phyloP scores from a whole-genome alignment of 768 basidiomycete genomes.

The Lactifluus hygrophoroides region DNA sequence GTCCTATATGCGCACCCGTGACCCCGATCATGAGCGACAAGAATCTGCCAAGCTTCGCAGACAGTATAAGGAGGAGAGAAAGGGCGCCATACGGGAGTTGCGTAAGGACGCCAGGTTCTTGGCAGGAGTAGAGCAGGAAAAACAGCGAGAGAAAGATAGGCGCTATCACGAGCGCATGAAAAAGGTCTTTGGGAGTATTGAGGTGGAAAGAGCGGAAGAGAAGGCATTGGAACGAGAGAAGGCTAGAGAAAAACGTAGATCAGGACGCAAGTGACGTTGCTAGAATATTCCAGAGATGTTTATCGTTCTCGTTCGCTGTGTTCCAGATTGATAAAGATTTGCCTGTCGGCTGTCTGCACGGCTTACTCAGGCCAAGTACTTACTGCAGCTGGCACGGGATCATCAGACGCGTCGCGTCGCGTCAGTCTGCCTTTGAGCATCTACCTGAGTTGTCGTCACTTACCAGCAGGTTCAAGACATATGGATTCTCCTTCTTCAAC shows the following conservation, averaged over 20 bases:
- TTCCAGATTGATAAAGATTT: too few relatives aligned
- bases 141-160: slow-evolving; percentile 77
- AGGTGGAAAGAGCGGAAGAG: slow-evolving; percentile 89
- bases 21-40: slow-evolving; percentile 89
- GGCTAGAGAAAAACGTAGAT: slow-evolving; percentile 61
- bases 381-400: too few relatives aligned
- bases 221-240: slow-evolving; percentile 87
- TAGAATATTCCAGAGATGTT: background rate
- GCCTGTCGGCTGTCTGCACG: background rate
- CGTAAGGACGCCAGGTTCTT: slow-evolving; percentile 94
- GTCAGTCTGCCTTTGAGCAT: slow-evolving; percentile 3
- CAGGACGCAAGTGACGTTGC: slow-evolving; percentile 55
- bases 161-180: slow-evolving; percentile 78
- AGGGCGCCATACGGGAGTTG: slow-evolving; percentile 93
- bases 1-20: slow-evolving; percentile 67
- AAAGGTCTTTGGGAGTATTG: slow-evolving; percentile 65
- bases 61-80: slow-evolving; percentile 90
- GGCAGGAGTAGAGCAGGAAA: slow-evolving; percentile 77
- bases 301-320: background rate
- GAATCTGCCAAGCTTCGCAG: slow-evolving; percentile 77
- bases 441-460: background rate
- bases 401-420: too few relatives aligned
- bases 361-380: too few relatives aligned
- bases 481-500: slow-evolving; percentile 18
- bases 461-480: background rate